These are phyloP conservation scores for Russula sp. DNA, from an alignment of 768 basidiomycete species.

Conservation along the genomic window DNA sequence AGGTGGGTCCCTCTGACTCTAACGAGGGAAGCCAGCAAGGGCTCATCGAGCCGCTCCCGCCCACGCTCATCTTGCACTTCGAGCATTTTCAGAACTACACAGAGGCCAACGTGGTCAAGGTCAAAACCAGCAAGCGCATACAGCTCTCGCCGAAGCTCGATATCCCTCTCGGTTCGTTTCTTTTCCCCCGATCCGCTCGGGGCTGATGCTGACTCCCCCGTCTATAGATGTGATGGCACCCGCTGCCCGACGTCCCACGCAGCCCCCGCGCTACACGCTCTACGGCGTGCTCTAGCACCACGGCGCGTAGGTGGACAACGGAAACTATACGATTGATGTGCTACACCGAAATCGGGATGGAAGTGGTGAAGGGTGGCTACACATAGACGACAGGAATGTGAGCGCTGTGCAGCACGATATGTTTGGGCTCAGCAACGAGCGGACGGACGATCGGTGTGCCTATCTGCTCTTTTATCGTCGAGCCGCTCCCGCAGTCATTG, in stretches of 20 bases:
- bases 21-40: constrained; percentile 73
- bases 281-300: constrained; percentile 95
- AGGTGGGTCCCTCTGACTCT: constrained; percentile 45
- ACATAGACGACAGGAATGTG: constrained; percentile 90
- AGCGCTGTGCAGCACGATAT: constrained; percentile 71
- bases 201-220: background rate
- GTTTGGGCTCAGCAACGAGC: constrained; percentile 37
- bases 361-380: constrained; percentile 73
- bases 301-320: constrained; percentile 82
- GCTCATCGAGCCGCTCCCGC: constrained; percentile 77
- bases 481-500: constrained; percentile 32
- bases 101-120: constrained; percentile 71
- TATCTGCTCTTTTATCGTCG: constrained; percentile 85
- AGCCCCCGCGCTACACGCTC: constrained; percentile 57
- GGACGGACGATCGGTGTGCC: constrained; percentile 65
- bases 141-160: constrained; percentile 72
- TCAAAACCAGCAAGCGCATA: constrained; percentile 62
- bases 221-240: constrained; percentile 27
- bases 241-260: constrained; percentile 44
- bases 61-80: constrained; percentile 79
- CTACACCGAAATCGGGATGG: constrained; percentile 63
- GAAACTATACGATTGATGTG: constrained; percentile 93
- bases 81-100: constrained; percentile 89
- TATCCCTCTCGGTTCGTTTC: constrained; percentile 54
- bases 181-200: background rate